Base-by-base conservation (phyloP, 148 eudicot genomes). In the Silene conica region DNA sequence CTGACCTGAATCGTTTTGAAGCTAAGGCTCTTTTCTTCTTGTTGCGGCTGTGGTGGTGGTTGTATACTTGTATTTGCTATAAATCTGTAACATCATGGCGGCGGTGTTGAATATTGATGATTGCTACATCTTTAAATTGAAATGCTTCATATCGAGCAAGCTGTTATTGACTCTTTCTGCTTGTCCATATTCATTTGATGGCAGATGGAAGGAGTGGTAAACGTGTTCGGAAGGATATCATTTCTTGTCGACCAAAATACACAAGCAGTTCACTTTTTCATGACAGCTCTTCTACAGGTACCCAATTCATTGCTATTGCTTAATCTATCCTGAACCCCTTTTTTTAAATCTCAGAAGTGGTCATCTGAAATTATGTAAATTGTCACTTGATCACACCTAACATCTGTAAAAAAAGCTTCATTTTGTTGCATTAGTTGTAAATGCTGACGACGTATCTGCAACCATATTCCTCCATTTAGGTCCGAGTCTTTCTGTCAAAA, bases 141-240 rank as follows among this genome's bases (percentile, higher is more conserved):
- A 57, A 58, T 38, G 54, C 62, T 72, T 58, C 50, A 28, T 63
- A 8, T 50, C 19, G 3, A 52, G 54, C 59, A 70, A n/a, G 62
- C 63, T 45, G 28, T 28, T 57, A 38, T 74, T 74, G 72, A 55
- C 52, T 79, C 12, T 56, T 13, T 14, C 20, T 45, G 5, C 46
- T 20, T 62, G 22, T 18, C n/a, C 56, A 28, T 56, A 57, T 73
- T 74, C 50, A 55, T 43, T 23, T 75, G 38, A 74, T 82, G 76
- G 41, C 70, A 95, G 99, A 85, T 95, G 97, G 90, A 92, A 85
- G 99, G 99, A 65, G 89, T 90, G 38, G 97, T 95, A 65, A 87
- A 69, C 23, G 90, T 95, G 79, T 95, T 92, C 72, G 97, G 99
- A 19, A 90, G 97, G 56, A 80, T 95, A 74, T 89, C 99, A 45